These are phyloP conservation scores for Colletotrichum aenigma DNA, from an alignment of 2,329 filamentous ascomycete genomes.

Conservation along the genomic window DNA sequence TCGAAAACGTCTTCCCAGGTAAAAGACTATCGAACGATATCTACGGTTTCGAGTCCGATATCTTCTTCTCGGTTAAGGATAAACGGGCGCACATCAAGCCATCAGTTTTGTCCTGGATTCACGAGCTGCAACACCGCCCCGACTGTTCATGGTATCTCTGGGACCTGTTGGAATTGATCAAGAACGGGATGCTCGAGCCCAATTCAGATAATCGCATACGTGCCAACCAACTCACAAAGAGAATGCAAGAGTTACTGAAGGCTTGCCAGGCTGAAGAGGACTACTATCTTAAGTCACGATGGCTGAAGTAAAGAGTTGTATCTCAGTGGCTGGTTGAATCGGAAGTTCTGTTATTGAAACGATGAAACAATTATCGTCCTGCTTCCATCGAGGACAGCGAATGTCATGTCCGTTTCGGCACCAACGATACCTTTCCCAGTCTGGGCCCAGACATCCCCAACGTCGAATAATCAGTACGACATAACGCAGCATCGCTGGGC, in stretches of 20 bases:
- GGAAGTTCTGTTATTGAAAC: too few relatives aligned
- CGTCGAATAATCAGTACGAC: too few relatives aligned
- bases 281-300: neutral
- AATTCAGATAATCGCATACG: neutral
- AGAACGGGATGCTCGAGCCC: neutral
- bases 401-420: too few relatives aligned
- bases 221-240: neutral
- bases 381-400: too few relatives aligned
- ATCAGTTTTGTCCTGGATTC: neutral
- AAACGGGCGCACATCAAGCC: neutral
- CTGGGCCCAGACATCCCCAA: too few relatives aligned
- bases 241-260: neutral
- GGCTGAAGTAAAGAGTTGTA: neutral
- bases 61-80: neutral
- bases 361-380: too few relatives aligned
- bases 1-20: conserved; percentile 14
- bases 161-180: neutral
- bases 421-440: too few relatives aligned
- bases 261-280: neutral
- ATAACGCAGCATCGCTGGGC: too few relatives aligned
- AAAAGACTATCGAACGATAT: neutral
- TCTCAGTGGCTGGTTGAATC: too few relatives aligned
- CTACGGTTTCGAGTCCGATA: neutral
- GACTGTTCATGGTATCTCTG: neutral
- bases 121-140: neutral